Evolutionary conservation across 805 yeast genomes (phyloP).

Genomic region (Naumovozyma baii): DNA sequence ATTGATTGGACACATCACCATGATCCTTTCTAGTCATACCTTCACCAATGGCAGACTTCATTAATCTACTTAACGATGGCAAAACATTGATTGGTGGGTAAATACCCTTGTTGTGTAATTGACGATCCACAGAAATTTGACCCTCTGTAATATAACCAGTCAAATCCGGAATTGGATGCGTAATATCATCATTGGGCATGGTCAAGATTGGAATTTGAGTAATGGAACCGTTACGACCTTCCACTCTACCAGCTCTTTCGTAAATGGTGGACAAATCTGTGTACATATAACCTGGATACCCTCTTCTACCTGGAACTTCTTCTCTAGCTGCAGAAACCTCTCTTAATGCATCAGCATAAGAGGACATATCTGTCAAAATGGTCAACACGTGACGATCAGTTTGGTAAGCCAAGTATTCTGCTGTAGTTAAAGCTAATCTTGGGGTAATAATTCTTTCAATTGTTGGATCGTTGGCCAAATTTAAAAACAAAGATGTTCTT

Average conservation of each 20-base stretch:
- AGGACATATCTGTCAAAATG: conserved; percentile 96
- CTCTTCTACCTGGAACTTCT: conserved; percentile 99
- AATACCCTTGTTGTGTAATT: conserved; percentile 89
- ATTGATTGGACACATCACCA: conserved; percentile 97
- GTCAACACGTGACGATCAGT: conserved; percentile 98
- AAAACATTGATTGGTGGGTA: conserved; percentile 98
- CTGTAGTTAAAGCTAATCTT: conserved; percentile 95
- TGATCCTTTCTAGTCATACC: conserved; percentile 99
- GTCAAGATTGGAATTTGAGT: conserved; percentile 98
- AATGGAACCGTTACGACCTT: conserved; percentile 98
- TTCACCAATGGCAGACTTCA: conserved; percentile 99
- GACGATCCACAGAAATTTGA: conserved; percentile 95
- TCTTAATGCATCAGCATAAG: conserved; percentile 99
- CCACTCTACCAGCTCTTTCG: conserved; percentile 99
- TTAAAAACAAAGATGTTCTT: conserved; percentile 92
- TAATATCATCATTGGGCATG: conserved; percentile 99
- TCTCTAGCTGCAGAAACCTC: conserved; percentile 99
- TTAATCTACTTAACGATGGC: conserved; percentile 94
- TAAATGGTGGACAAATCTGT: conserved; percentile 98
- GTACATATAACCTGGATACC: conserved; percentile 99
- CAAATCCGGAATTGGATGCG: conserved; percentile 99
- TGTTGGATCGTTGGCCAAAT: conserved; percentile 98
- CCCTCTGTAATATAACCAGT: conserved; percentile 99
- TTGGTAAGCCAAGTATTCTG: conserved; percentile 97
- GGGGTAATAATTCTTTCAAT: conserved; percentile 99